Evolutionary conservation across 129 eudicot species (phyloP), one percentile per base, ranked within the genome.

Genomic region (Helianthus tuberosus): DNA sequence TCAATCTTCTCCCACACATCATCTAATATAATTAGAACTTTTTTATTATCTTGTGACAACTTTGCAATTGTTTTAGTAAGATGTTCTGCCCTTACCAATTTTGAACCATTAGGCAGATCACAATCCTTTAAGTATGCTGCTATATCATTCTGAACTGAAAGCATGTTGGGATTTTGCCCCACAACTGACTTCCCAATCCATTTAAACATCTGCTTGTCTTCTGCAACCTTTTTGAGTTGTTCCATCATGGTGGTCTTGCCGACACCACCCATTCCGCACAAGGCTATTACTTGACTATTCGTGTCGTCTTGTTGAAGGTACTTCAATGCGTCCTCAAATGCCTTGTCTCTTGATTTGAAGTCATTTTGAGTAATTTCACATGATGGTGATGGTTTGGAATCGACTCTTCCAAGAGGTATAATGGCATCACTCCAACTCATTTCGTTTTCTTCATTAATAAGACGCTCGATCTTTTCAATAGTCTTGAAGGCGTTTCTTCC

Each of bases 261-360:
- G 39, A 71, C 76, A 8, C 76, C 76, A 6, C 76, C 76, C 78
- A 74, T 74, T 35, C 78, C 78, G 0, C 78, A 74, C 6, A 74
- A 27, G n/a, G 71, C 71, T 50, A 63, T 47, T 27, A 57, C 67
- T 44, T 55, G 54, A 39, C 44, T 39, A 12, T 0, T 13, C 38
- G 11, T 41, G 11, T 57, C 55, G 43, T 71, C 76, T 57, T 71
- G 55, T 39, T 71, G 55, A 13, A 71, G 67, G 44, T 39, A 20
- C 39, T 13, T 35, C 14, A 71, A 7, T 0, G 66, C 55, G 6
- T 71, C 55, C 5, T 39, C 7, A 20, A 57, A 71, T 9, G 3
- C 5, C 41, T 1, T 20, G 0, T 57, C 66, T 55, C 76, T 41
- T 4, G 76, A 71, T 8, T 41, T 39, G 44, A 39, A 39, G 44